Conservation (phyloP, 768 basidiomycete genomes). For the Mycena polygramma region DNA sequence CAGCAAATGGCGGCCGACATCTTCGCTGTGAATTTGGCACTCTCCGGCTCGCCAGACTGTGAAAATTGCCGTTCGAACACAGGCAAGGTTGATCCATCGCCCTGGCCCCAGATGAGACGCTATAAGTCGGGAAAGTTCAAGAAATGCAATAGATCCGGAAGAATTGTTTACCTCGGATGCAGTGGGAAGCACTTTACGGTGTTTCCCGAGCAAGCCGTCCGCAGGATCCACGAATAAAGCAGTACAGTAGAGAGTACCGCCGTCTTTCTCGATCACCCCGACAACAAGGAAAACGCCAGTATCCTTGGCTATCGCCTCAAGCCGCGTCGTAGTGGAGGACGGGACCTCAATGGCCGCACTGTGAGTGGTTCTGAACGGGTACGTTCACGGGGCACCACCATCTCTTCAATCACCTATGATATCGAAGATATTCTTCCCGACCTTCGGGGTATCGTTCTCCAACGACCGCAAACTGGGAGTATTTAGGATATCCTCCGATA, state of each 20-base stretch:
- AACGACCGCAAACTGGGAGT: conserved; percentile 63
- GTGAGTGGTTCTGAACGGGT: neutral
- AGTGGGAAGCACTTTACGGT: conserved; percentile 76
- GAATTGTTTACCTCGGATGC: conserved; percentile 53
- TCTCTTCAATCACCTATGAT: conserved; percentile 43
- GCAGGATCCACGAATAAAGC: conserved; percentile 67
- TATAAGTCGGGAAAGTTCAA: neutral
- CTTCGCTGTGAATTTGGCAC: conserved; percentile 52
- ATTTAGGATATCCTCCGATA: conserved; percentile 72
- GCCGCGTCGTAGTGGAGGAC: conserved; percentile 59
- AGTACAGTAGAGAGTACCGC: conserved; percentile 74
- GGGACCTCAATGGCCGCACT: conserved; percentile 70
- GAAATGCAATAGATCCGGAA: neutral
- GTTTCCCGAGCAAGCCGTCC: conserved; percentile 68
- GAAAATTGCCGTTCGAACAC: conserved; percentile 59
- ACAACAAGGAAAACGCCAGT: conserved; percentile 60
- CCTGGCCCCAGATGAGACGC: conserved; percentile 73
- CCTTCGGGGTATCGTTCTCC: conserved; percentile 65
- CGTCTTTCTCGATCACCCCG: conserved; percentile 70
- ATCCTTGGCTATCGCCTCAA: conserved; percentile 64
- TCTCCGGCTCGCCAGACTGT: conserved; percentile 29
- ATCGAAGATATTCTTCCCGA: conserved; percentile 70
- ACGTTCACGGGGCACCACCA: no score
- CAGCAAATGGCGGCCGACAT: conserved; percentile 72
- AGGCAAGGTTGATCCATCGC: conserved; percentile 67